phyloP scores from a whole-genome alignment of 345 rosid species.

The Litchi chinensis region DNA sequence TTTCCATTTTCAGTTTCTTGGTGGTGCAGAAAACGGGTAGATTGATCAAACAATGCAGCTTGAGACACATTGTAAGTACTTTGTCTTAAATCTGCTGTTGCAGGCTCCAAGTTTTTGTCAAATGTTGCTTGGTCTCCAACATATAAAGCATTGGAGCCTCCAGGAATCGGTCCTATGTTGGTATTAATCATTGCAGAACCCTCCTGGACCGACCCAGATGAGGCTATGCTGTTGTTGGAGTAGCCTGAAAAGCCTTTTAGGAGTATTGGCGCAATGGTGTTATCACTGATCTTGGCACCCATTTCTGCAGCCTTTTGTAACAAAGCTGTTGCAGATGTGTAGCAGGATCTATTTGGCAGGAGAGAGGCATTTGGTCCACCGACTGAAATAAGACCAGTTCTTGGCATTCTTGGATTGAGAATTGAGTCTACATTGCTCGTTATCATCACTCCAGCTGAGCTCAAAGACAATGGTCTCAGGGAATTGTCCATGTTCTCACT shows the following conservation, averaged over 20 bases:
- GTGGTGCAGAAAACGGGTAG: slow-evolving; percentile 23
- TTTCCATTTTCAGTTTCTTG: slow-evolving; percentile 33
- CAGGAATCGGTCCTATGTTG: slow-evolving; percentile 13
- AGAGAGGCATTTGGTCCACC: slow-evolving; percentile 30
- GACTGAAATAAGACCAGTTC: slow-evolving; percentile 15
- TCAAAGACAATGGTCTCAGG: slow-evolving; percentile 35
- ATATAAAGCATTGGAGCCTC: slow-evolving; percentile 15
- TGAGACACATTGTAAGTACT: slow-evolving; percentile 15
- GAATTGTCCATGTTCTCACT: slow-evolving; percentile 33
- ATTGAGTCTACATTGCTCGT: slow-evolving; percentile 30
- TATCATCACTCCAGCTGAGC: slow-evolving; percentile 36
- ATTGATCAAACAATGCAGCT: slow-evolving; percentile 19
- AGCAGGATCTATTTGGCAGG: slow-evolving; percentile 30
- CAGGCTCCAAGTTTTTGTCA: slow-evolving; percentile 22
- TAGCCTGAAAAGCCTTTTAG: slow-evolving; percentile 53
- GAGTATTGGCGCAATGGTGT: slow-evolving; percentile 47
- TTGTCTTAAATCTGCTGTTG: slow-evolving; percentile 18
- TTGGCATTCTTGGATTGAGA: slow-evolving; percentile 30
- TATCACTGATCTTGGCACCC: slow-evolving; percentile 60
- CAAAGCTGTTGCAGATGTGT: slow-evolving; percentile 60
- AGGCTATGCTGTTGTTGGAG: slow-evolving; percentile 27
- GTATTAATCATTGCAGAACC: slow-evolving; percentile 22
- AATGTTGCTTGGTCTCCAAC: slow-evolving; percentile 23
- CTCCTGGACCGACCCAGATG: slow-evolving; percentile 33
- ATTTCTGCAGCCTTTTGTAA: slow-evolving; percentile 62